A percentile compares a stretch with the other conserved stretches of the same genome.
These are phyloP conservation scores for Globisporangium nodosum DNA, from an alignment of 352 stramenopile genomes.

Conservation along the genomic window DNA sequence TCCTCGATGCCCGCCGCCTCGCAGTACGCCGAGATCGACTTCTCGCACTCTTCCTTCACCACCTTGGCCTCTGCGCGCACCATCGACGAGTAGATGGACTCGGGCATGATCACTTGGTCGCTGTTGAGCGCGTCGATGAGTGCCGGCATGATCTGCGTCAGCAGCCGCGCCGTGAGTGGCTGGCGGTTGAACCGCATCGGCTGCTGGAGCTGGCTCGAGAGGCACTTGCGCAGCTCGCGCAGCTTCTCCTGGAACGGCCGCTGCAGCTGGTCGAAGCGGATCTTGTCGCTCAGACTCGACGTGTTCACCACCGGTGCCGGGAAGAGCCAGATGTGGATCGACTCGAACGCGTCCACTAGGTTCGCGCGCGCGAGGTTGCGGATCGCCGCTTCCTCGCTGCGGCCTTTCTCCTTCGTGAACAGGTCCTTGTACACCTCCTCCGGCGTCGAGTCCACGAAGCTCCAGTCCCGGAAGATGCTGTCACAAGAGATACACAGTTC, in stretches of 20 bases:
- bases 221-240: conserved; percentile 58
- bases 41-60: conserved; percentile 51
- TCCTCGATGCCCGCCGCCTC: conserved; percentile 59
- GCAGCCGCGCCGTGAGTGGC: conserved; percentile 59
- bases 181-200: conserved; percentile 77
- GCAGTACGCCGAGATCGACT: conserved; percentile 58
- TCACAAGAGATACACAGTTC: background rate
- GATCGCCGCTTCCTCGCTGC: conserved; percentile 73
- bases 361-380: conserved; percentile 74
- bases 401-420: conserved; percentile 80
- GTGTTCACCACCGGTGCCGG: conserved; percentile 75
- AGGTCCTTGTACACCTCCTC: conserved; percentile 76
- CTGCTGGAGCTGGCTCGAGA: conserved; percentile 64
- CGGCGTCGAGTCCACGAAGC: conserved; percentile 79
- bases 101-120: conserved; percentile 84
- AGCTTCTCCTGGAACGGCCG: conserved; percentile 71
- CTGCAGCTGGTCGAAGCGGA: conserved; percentile 82
- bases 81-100: conserved; percentile 87
- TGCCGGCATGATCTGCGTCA: conserved; percentile 73
- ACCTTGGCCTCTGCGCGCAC: conserved; percentile 70
- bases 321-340: conserved; percentile 86
- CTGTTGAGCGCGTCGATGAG: conserved; percentile 81
- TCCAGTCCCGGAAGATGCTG: conserved; percentile 88
- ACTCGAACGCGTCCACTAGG: conserved; percentile 76
- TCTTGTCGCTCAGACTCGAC: conserved; percentile 71